A percentile compares a stretch with the other conserved stretches of the same genome.
These are phyloP conservation scores for Komagataella kurtzmanii DNA, from an alignment of 805 yeast species.

Conservation along the genomic window DNA sequence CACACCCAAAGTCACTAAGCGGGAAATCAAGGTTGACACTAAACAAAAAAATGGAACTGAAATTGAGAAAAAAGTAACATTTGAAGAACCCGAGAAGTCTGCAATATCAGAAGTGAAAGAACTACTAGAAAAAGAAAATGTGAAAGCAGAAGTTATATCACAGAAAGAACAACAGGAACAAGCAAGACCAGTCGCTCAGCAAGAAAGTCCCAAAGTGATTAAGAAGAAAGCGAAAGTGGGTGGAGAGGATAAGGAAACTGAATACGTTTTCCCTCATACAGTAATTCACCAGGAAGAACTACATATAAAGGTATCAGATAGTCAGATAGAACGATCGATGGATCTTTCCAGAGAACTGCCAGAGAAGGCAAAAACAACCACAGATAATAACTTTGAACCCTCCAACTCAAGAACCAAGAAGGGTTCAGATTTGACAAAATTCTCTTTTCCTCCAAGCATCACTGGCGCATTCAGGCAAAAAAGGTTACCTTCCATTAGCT, in stretches of 20 bases:
- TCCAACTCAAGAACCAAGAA: background rate
- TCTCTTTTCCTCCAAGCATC: background rate
- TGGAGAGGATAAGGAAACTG: background rate
- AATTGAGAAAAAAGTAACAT: background rate
- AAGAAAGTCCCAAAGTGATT: background rate
- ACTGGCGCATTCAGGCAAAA: conserved; percentile 1
- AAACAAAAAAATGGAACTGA: background rate
- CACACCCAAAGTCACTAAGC: conserved; percentile 1
- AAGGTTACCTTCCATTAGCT: conserved; percentile 7
- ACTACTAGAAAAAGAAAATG: background rate
- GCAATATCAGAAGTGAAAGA: background rate
- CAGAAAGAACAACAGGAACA: background rate
- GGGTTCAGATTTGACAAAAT: background rate
- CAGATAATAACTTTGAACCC: background rate
- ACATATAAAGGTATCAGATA: background rate
- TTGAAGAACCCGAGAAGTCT: background rate
- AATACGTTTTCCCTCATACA: background rate
- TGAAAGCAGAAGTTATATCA: background rate
- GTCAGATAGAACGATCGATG: background rate
- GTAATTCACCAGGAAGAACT: background rate
- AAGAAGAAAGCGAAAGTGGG: background rate
- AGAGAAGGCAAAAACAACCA: background rate
- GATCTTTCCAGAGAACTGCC: background rate
- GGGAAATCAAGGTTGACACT: background rate
- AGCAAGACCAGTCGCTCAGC: background rate